phyloP scores from a whole-genome alignment of 441 rosid genomes.

The Brassica balearica region DNA sequence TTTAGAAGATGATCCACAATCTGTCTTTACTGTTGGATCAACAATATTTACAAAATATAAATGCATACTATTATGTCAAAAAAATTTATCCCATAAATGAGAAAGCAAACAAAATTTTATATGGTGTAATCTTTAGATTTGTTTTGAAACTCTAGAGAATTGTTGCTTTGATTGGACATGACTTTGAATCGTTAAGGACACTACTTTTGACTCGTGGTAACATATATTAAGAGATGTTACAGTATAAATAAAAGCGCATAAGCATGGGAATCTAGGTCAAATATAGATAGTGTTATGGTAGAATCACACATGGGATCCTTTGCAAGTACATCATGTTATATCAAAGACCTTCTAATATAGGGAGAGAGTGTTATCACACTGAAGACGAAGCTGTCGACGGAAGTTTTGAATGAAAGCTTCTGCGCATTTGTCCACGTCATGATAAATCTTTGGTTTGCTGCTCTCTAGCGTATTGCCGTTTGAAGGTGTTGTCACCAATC shows the following conservation, averaged over 20 bases:
- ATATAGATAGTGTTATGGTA: neutral
- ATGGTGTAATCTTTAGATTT: constrained; percentile 3
- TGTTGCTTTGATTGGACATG: neutral
- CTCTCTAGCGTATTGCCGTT: constrained; percentile 17
- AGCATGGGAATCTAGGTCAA: neutral
- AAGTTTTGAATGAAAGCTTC: constrained; percentile 85
- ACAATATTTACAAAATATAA: neutral
- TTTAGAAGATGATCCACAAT: constrained; percentile 9
- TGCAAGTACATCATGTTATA: neutral
- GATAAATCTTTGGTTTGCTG: constrained; percentile 16
- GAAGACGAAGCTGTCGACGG: constrained; percentile 69
- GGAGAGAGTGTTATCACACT: constrained; percentile 34
- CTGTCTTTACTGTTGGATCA: neutral
- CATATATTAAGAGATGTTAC: neutral
- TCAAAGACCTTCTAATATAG: constrained; percentile 6
- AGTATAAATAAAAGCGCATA: neutral
- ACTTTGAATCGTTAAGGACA: neutral
- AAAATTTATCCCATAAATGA: constrained; percentile 2
- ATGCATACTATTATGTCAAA: neutral
- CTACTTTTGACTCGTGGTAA: neutral
- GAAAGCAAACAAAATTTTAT: neutral
- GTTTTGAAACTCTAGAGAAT: neutral
- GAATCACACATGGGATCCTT: constrained; percentile 1
- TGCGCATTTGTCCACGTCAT: constrained; percentile 71
- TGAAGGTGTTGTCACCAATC: constrained; percentile 11